Base-by-base conservation (phyloP, 805 yeast genomes). In the Teunomyces lycoperdinae region DNA sequence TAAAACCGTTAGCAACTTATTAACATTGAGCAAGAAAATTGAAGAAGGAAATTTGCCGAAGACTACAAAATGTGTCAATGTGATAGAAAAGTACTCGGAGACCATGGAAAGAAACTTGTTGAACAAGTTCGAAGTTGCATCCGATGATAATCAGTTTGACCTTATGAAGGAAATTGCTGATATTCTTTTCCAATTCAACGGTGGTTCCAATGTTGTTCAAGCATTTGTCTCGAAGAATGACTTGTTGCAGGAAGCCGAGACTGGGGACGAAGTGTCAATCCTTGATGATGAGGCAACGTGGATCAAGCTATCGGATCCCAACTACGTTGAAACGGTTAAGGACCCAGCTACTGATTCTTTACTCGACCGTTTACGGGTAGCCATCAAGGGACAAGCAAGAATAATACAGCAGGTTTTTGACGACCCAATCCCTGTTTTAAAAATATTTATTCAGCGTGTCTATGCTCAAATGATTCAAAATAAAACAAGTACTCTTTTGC, bases 211-310 rank as follows among this genome's bases (percentile, higher is more conserved):
- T 49, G 92, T 91, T 7, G 85, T 89, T 7, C 89, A 85, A 60
- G 82, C 85, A 43, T 92, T 88, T 67, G 87, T 91, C 36, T 83
- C 81, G 60, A 89, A 87, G 60, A 89, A 87, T 60, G 86, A 83
- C 43, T 78, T 85, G 49, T 86, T 91, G 63, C 71, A 75, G 46
- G 73, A 70, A 32, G 69, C 77, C 52, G 77, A 79, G 49, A 44
- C 50, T 6, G 46, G 36, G 9, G 68, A 65, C 14, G 66, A 62
- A 27, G 54, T 53, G 17, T 57, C 65, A 11, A 58, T 66, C 17
- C 64, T 71, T 24, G 70, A 73, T 16, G 72, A 77, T 52, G 81
- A 79, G 42, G 60, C 66, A 0, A 71, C 76, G 14, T 89, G 96
- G 90, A 64, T 67, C 9, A 67, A 70, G 16, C 61, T 92, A 42